Percentiles rank a stretch among this genome's conserved stretches.
phyloP scores from a whole-genome alignment of 495 filamentous ascomycete genomes.

The Aspergillus homomorphus region DNA sequence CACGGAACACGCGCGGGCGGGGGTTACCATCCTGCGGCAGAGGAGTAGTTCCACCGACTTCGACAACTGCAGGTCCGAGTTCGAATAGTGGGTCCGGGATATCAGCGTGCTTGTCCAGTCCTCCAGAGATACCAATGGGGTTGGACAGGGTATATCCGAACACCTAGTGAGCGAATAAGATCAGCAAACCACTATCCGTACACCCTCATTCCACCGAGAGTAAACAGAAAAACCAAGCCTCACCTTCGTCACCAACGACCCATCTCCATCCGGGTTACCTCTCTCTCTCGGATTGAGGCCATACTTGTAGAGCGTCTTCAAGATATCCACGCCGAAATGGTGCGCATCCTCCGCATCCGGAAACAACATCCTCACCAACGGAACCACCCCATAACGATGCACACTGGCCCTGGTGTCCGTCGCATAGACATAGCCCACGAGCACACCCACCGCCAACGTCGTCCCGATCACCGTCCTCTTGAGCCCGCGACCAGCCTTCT shows the following conservation, averaged over 20 bases:
- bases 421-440: conserved; percentile 67
- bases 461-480: conserved; percentile 53
- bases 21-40: conserved; percentile 82
- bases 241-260: conserved; percentile 52
- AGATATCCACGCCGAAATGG: conserved; percentile 62
- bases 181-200: not conserved
- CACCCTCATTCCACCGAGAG: not conserved
- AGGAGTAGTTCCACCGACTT: conserved; percentile 88
- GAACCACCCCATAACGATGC: conserved; percentile 78
- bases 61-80: conserved; percentile 77
- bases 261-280: conserved; percentile 47
- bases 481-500: conserved; percentile 33
- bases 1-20: conserved; percentile 79
- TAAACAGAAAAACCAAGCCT: not conserved
- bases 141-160: conserved; percentile 78
- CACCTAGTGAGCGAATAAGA: conserved; percentile 40
- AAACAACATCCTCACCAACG: conserved; percentile 64
- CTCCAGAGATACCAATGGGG: conserved; percentile 87
- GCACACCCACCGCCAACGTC: conserved; percentile 47
- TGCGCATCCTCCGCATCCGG: conserved; percentile 92
- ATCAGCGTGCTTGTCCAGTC: conserved; percentile 90
- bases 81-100: conserved; percentile 79
- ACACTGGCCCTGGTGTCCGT: conserved; percentile 88
- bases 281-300: conserved; percentile 74
- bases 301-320: conserved; percentile 55